Percentiles rank a stretch among this genome's conserved stretches.
Evolutionary conservation across 2,329 filamentous ascomycete species (phyloP).

Genomic region (Fusarium nisikadoi): DNA sequence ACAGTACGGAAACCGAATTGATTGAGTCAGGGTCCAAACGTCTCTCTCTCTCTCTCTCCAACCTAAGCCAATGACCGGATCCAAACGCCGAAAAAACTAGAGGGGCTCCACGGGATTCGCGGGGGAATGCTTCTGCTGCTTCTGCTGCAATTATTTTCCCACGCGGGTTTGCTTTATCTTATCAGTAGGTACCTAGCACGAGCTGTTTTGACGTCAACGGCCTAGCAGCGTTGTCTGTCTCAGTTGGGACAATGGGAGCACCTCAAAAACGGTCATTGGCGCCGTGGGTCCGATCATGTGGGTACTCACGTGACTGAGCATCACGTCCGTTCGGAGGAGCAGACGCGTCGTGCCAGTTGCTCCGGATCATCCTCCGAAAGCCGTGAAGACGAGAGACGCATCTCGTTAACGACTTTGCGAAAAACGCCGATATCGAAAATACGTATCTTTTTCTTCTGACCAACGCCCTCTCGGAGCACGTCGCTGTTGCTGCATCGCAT

Average conservation of each 20-base stretch:
- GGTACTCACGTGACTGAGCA: background rate
- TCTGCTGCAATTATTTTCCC: slow-evolving; percentile 1
- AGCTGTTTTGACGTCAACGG: slow-evolving; percentile 35
- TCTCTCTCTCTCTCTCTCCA: background rate
- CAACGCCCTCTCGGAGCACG: background rate
- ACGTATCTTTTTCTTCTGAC: background rate
- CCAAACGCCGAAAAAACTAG: slow-evolving; percentile 40
- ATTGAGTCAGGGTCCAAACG: slow-evolving; percentile 36
- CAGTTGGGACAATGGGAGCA: slow-evolving; percentile 5
- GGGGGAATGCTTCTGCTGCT: slow-evolving; percentile 1
- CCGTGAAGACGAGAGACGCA: slow-evolving; percentile 5
- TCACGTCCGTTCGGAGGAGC: slow-evolving; percentile 16
- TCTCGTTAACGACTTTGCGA: background rate
- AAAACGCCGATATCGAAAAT: slow-evolving; percentile 23
- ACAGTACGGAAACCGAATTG: slow-evolving; percentile 3
- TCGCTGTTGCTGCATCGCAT: background rate
- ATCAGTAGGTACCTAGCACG: background rate
- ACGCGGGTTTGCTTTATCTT: slow-evolving; percentile 24
- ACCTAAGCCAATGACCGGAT: slow-evolving; percentile 28
- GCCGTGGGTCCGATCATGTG: slow-evolving; percentile 32
- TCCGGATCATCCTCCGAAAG: slow-evolving; percentile 30
- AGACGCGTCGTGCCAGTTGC: slow-evolving; percentile 19
- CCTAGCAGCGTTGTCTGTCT: background rate
- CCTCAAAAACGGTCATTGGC: background rate
- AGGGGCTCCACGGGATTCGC: slow-evolving; percentile 34